phyloP scores from a whole-genome alignment of 768 basidiomycete genomes.

The Collybia sp. region DNA sequence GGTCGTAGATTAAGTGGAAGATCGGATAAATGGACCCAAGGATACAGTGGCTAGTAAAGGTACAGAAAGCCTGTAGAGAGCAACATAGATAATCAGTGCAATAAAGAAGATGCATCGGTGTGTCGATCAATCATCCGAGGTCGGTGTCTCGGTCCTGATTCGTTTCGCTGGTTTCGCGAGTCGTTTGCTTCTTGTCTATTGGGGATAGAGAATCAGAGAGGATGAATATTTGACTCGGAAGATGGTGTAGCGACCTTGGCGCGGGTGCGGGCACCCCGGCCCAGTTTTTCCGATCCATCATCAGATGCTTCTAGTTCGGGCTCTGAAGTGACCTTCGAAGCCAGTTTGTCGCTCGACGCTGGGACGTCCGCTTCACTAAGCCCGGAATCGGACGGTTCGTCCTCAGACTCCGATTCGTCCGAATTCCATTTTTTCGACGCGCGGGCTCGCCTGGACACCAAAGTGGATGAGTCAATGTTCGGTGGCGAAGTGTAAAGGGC shows the following conservation, averaged over 20 bases:
- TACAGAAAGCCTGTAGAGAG: too few relatives aligned
- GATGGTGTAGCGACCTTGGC: slow-evolving; percentile 11
- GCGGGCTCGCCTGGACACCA: slow-evolving; percentile 31
- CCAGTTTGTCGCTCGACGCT: slow-evolving; percentile 14
- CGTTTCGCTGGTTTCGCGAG: slow-evolving; percentile 7
- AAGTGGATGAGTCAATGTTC: slow-evolving; percentile 2
- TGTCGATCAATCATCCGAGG: slow-evolving; percentile 6
- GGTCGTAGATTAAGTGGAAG: too few relatives aligned
- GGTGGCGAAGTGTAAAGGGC: slow-evolving; percentile 10
- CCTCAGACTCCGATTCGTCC: slow-evolving; percentile 34
- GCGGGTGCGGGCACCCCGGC: slow-evolving; percentile 20
- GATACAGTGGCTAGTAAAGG: too few relatives aligned
- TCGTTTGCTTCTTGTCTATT: slow-evolving; percentile 11
- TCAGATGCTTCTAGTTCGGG: slow-evolving; percentile 17
- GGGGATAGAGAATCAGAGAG: not conserved
- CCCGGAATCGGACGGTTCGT: slow-evolving; percentile 24
- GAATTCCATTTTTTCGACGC: slow-evolving; percentile 25
- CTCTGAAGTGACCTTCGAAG: slow-evolving; percentile 9
- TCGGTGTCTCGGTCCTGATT: slow-evolving; percentile 1
- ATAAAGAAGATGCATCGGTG: not conserved
- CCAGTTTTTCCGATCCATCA: slow-evolving; percentile 22
- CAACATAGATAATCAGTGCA: not conserved
- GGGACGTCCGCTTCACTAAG: slow-evolving; percentile 37
- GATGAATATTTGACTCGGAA: not conserved
- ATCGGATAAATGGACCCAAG: too few relatives aligned